A percentile compares a stretch with the other conserved stretches of the same genome.
Conservation (phyloP, 108 stramenopile genomes). For the Discostella pseudostelligera region DNA sequence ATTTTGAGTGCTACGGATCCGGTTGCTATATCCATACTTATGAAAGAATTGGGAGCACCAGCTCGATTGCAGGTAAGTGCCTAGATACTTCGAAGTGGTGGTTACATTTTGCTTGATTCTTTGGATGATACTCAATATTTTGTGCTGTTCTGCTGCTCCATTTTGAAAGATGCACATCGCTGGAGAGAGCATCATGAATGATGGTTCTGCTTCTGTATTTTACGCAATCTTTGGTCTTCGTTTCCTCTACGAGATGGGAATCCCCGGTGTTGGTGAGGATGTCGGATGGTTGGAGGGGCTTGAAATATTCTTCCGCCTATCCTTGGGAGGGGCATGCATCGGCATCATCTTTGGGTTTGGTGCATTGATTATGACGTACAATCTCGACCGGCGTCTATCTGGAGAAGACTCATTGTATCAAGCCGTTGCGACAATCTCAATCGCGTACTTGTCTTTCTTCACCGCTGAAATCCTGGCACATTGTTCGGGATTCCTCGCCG, state of each 20-base stretch:
- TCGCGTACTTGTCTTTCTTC: conserved; percentile 86
- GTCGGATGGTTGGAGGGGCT: conserved; percentile 40
- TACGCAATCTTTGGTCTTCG: conserved; percentile 73
- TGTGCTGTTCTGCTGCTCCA: conserved; percentile 23
- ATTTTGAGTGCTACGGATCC: conserved; percentile 74
- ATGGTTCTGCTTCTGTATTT: conserved; percentile 90
- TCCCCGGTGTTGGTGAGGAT: conserved; percentile 54
- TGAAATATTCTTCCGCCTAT: conserved; percentile 66
- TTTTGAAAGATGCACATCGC: conserved; percentile 76
- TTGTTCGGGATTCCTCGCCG: conserved; percentile 81
- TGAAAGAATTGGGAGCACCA: conserved; percentile 64
- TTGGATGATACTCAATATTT: not conserved
- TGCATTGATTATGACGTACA: conserved; percentile 39
- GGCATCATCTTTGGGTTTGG: conserved; percentile 72
- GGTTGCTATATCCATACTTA: conserved; percentile 33
- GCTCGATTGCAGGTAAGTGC: conserved; percentile 46
- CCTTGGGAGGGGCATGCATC: conserved; percentile 71
- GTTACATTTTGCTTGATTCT: no score
- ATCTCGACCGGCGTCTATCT: conserved; percentile 60
- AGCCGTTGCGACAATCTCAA: conserved; percentile 70
- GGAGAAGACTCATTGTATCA: conserved; percentile 75
- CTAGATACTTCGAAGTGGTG: no score
- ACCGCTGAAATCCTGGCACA: conserved; percentile 58
- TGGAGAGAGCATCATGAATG: conserved; percentile 86
- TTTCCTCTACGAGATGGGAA: conserved; percentile 51